Evolutionary conservation across 352 stramenopile genomes (phyloP), one percentile per base, ranked within the genome.

Genomic region (Phytophthora cryptogea): DNA sequence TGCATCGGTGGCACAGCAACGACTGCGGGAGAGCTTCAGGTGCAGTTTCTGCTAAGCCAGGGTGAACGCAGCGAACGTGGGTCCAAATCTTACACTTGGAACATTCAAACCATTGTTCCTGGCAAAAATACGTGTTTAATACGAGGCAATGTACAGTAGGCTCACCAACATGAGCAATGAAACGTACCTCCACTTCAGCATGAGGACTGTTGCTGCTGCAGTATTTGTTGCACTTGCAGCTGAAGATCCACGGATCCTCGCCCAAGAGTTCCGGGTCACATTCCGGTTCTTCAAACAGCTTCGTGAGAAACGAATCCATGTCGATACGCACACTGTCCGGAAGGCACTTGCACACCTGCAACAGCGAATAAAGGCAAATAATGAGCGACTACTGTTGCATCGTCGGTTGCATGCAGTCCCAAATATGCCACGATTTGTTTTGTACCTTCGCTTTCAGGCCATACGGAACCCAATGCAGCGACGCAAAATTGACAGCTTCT

Each of bases 401-500:
- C 9, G 3, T 23, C 10, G 39, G 14, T 10, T 23, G 31, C 13
- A 46, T 39, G 0, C 33, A 41, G 33, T 16, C 14, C n/a, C 3
- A 14, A n/a, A 53, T 14, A 26, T 26, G 5, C 16, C 48, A 16
- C 23, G 28, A 4, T 1, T 30, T 17, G 20, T 0, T 41, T 41
- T 17, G 8, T 59, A 93, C 84, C 59, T 94, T 92, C 8, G 90
- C 90, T 56, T 83, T 84, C 14, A 91, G 54, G 4, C 83, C 89
- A 45, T 86, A 83, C 2, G 74, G 63, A 48, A 97, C 81, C 90
- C 90, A 97, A 41, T 87, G 72, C 17, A 94, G 50, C 8, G 88
- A 89, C 2, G 82, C 89, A 75, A 97, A 97, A 61, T 97, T 97
- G 14, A 94, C 90, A 4, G 88, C 87, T 59, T 97, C 90, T 4